Evolutionary conservation across 306 rosid genomes (phyloP), one percentile per base, ranked within the genome.

Genomic region (Nissolia schottii): DNA sequence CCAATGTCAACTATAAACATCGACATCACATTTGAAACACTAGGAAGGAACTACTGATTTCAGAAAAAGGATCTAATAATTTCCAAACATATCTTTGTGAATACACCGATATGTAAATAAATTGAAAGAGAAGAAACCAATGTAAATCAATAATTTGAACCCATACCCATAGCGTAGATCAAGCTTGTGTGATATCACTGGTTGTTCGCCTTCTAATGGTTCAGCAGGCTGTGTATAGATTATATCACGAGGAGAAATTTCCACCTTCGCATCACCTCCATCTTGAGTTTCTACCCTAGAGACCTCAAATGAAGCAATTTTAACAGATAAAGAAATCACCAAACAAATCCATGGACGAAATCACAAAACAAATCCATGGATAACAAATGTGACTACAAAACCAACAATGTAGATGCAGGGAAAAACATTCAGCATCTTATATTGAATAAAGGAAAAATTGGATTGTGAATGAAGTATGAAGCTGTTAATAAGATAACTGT

Each of bases 221-320:
- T 94, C 95, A 66, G 96, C 97, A 55, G 92, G 78, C 83, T 94
- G 91, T 79, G 91, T 82, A 59, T 89, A 91, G 75, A 91, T 16
- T 72, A 94, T 86, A 78, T 94, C 99, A 84, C 99, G 96, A 25
- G 99, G 99, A 81, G 95, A 91, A 84, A 81, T 83, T 74, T 91
- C 99, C 69, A 94, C 86, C 83, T 87, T 94, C 11, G 99, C 95
- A 81, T 94, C 96, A 65, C 99, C 97, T 73, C 88, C 97, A 82
- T 94, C 99, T 79, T 94, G 97, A 45, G 99, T 89, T 84, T 94
- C 99, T 71, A 81, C 96, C 99, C 99, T 94, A 76, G 65, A 69
- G 75, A 29, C 55, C 80, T 74, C 82, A 81, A 83, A 56, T 54
- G 73, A 67, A 65, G 71, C 49, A 80, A 71, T 62, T 60, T 41